Base-by-base conservation (phyloP, 306 rosid genomes). In the Fragaria iinumae region DNA sequence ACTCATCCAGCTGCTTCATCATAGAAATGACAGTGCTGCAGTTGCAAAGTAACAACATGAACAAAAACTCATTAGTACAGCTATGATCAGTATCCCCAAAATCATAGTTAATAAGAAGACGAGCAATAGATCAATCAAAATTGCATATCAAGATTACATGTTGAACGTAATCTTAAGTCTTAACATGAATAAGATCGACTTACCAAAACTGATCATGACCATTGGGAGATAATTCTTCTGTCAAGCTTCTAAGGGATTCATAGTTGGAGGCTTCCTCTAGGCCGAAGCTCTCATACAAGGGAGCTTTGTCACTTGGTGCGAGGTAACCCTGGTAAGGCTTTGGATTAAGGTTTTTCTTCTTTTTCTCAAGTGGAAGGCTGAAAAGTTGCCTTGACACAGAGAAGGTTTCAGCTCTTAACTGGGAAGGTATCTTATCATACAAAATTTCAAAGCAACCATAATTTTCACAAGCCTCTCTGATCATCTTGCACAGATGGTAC, bases 401-500 rank as follows among this genome's bases (percentile, higher is more conserved):
- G 60, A 49, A 49, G 8, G 60, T 49, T 34, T 71, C 74, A 2
- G 74, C 74, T 71, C 74, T 71, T 18, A 29, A 49, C 74, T 71
- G 74, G 25, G 14, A 23, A 8, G 74, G 45, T 49, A 48, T 71
- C 44, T 29, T 71, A 2, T 71, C 62, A 16, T 71, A 49, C 44
- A 49, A 14, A 29, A 71, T 7, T 29, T 49, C 59, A 32, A 71
- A 71, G 55, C 74, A 71, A 27, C 74, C 88, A 1, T 80, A 75
- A 34, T 18, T 84, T 66, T 84, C 89, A 44, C 78, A 84, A 17
- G 90, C 85, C 81, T 89, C 90, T 71, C 67, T 63, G 50, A 86
- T 90, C 75, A 47, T 83, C 82, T 49, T 71, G 83, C 86, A 69
- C 87, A 79, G 44, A 10, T 18, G 53, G 29, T 69, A 65, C 92